Evolutionary conservation across 139 green algal genomes (phyloP).

Genomic region (Parachlorella kessleri): DNA sequence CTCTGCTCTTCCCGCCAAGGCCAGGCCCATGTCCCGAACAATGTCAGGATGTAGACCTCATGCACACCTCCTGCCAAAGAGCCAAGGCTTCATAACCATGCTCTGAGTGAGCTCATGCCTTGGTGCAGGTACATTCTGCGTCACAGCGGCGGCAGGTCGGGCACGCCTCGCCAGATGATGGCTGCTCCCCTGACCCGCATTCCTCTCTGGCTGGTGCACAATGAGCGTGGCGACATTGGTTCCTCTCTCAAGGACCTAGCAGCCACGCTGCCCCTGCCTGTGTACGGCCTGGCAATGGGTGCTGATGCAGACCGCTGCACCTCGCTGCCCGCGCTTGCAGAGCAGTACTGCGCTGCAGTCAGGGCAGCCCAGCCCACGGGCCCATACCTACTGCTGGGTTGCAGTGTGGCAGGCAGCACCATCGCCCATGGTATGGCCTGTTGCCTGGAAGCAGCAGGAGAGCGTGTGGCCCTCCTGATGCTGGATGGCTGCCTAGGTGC

Average conservation of each 20-base stretch:
- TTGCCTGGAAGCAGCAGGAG: constrained; percentile 34
- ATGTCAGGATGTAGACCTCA: too few relatives aligned
- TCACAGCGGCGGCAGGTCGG: background rate
- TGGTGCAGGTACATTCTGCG: constrained; percentile 38
- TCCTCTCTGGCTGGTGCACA: constrained; percentile 70
- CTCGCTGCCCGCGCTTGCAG: constrained; percentile 30
- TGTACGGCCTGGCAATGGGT: constrained; percentile 40
- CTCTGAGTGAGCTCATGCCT: too few relatives aligned
- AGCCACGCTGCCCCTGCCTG: constrained; percentile 28
- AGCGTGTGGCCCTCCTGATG: constrained; percentile 57
- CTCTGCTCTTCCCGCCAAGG: too few relatives aligned
- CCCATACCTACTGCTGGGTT: constrained; percentile 63
- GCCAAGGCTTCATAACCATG: too few relatives aligned
- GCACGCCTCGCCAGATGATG: constrained; percentile 15
- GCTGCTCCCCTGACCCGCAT: constrained; percentile 39
- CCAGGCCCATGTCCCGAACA: too few relatives aligned
- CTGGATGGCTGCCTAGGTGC: constrained; percentile 58
- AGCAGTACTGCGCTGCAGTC: constrained; percentile 34
- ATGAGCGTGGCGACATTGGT: constrained; percentile 56
- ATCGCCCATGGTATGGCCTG: constrained; percentile 52
- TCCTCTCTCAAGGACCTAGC: constrained; percentile 36
- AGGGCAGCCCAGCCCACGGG: constrained; percentile 53
- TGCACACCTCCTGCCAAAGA: too few relatives aligned
- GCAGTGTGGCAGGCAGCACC: constrained; percentile 46
- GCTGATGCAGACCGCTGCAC: constrained; percentile 23